Conservation (phyloP, 1,284 basidiomycete species). For the Tranzscheliella williamsii region DNA sequence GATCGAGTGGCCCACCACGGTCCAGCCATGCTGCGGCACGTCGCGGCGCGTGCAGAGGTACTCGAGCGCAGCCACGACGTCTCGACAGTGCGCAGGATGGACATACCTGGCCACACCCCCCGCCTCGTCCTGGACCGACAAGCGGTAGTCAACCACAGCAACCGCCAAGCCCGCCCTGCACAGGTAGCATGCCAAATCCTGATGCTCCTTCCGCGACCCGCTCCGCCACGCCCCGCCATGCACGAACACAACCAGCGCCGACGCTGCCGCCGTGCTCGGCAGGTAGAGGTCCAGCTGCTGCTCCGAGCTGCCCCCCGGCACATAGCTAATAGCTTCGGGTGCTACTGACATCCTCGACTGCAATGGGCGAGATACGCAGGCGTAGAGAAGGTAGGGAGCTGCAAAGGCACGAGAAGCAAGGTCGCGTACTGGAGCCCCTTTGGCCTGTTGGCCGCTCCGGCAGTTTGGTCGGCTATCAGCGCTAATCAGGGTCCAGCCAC, state of each 20-base stretch:
- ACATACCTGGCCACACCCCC: conserved; percentile 4
- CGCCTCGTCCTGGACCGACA: conserved; percentile 17
- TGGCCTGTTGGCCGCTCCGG: too few species aligned
- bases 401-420: too few species aligned
- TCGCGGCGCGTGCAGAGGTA: conserved; percentile 9
- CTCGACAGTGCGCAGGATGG: conserved; percentile 26
- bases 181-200: conserved; percentile 18
- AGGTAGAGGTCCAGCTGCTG: conserved; percentile 34
- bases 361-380: background rate
- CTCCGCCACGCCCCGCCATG: conserved; percentile 43
- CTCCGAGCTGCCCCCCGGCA: conserved; percentile 7
- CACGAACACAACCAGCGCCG: conserved; percentile 20
- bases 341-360: background rate
- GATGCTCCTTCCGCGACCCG: conserved; percentile 20
- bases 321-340: conserved; percentile 10
- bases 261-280: conserved; percentile 1
- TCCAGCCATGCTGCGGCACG: conserved; percentile 7
- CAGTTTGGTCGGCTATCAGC: too few species aligned
- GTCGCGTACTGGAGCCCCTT: too few species aligned
- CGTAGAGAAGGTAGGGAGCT: background rate
- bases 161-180: conserved; percentile 15
- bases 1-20: conserved; percentile 34
- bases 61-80: conserved; percentile 18
- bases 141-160: conserved; percentile 33
- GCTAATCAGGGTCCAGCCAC: too few species aligned